A percentile compares a stretch with the other conserved stretches of the same genome.
These are phyloP conservation scores for Naganishia onofrii DNA, from an alignment of 768 basidiomycete species.

Conservation along the genomic window DNA sequence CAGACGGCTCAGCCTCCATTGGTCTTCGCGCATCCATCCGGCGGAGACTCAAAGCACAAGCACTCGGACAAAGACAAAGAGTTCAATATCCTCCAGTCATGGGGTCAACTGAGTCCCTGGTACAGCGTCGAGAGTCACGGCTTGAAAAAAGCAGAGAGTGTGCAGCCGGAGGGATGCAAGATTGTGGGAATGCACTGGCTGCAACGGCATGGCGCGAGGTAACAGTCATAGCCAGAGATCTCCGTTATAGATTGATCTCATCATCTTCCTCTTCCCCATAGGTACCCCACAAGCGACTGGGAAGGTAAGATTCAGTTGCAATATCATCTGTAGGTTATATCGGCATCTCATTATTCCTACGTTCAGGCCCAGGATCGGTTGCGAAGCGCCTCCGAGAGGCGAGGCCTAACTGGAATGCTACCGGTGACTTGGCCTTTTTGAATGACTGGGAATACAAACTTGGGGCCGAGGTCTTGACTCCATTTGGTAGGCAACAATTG, in stretches of 20 bases:
- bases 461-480: constrained; percentile 81
- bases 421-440: constrained; percentile 69
- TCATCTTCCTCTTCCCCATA: constrained; percentile 1
- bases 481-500: constrained; percentile 81
- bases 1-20: constrained; percentile 44
- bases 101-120: constrained; percentile 50
- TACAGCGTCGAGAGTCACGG: constrained; percentile 48
- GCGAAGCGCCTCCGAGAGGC: constrained; percentile 22
- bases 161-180: constrained; percentile 43
- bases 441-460: constrained; percentile 84
- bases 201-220: constrained; percentile 50
- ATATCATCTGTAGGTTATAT: neutral
- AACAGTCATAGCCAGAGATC: neutral
- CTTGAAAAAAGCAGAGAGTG: constrained; percentile 39
- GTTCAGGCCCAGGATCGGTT: constrained; percentile 22
- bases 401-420: constrained; percentile 51
- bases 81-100: constrained; percentile 49
- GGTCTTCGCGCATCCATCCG: constrained; percentile 30
- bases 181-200: constrained; percentile 48
- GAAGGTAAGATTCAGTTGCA: constrained; percentile 29
- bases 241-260: neutral
- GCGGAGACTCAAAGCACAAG: constrained; percentile 21
- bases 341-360: neutral
- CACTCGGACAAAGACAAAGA: neutral
- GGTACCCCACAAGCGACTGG: constrained; percentile 41